phyloP scores from a whole-genome alignment of 306 rosid species.

The Pterocarpus macrocarpus region DNA sequence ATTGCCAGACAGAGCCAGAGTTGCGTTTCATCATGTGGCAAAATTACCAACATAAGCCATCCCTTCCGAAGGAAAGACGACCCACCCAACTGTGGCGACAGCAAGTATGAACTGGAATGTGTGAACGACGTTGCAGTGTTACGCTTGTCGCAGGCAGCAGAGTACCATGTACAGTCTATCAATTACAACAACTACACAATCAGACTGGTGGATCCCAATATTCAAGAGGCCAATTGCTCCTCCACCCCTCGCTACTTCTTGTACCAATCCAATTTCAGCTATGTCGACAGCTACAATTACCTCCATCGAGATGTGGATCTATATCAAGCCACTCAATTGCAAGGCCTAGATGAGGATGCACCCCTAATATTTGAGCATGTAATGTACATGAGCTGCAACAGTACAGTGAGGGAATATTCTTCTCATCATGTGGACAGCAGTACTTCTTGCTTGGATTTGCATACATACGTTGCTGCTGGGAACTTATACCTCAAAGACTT shows the following conservation, averaged over 20 bases:
- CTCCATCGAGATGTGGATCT: too few relatives aligned
- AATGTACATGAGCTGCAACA: background rate
- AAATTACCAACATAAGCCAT: conserved; percentile 33
- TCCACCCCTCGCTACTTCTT: conserved; percentile 38
- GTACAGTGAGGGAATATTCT: too few relatives aligned
- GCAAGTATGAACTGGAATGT: conserved; percentile 8
- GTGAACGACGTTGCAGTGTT: conserved; percentile 34
- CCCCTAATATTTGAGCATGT: background rate
- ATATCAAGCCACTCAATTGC: background rate
- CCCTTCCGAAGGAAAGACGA: conserved; percentile 34
- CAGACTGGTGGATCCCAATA: conserved; percentile 24
- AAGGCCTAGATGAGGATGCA: too few relatives aligned
- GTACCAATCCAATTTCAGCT: background rate
- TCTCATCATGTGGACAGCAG: background rate
- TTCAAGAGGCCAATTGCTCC: conserved; percentile 25
- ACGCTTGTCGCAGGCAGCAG: background rate
- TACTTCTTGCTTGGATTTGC: background rate
- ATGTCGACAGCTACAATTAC: too few relatives aligned
- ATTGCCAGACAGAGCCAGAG: background rate
- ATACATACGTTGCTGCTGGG: background rate
- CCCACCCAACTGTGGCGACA: conserved; percentile 14
- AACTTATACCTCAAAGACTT: too few relatives aligned
- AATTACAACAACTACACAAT: conserved; percentile 44
- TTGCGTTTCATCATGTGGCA: conserved; percentile 41
- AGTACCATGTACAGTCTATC: conserved; percentile 46